Evolutionary conservation across 2,329 filamentous ascomycete species (phyloP).

Genomic region (Aphanoascus verrucosus): DNA sequence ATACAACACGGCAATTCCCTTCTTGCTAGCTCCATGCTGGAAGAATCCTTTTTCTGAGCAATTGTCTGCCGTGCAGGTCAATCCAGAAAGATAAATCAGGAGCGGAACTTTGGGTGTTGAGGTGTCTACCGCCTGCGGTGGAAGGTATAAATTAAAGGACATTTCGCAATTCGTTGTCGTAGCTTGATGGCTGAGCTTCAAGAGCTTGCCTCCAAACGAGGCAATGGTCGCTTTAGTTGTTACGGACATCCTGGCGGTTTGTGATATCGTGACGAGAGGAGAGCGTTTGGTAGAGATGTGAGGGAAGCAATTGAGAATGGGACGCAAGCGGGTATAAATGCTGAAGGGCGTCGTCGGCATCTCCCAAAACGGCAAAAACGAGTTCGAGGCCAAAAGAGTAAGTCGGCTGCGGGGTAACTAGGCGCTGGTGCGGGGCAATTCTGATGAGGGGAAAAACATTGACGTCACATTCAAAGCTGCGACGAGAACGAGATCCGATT

Average conservation of each 20-base stretch:
- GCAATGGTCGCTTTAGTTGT: slow-evolving; percentile 80
- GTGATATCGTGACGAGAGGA: neutral
- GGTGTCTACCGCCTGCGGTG: slow-evolving; percentile 51
- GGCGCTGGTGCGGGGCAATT: neutral
- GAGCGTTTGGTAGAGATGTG: too few species aligned
- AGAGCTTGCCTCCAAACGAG: slow-evolving; percentile 85
- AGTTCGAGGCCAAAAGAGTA: too few species aligned
- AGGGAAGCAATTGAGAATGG: neutral
- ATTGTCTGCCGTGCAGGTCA: slow-evolving; percentile 87
- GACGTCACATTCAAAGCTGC: too few species aligned
- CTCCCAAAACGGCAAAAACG: slow-evolving; percentile 3
- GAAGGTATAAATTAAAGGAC: slow-evolving; percentile 86
- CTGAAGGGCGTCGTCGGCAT: neutral
- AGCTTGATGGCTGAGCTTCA: slow-evolving; percentile 85
- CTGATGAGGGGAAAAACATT: neutral
- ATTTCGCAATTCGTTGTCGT: slow-evolving; percentile 73
- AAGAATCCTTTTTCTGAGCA: slow-evolving; percentile 76
- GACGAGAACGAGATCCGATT: too few species aligned
- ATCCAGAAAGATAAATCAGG: slow-evolving; percentile 82
- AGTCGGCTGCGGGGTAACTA: neutral
- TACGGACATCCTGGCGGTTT: slow-evolving; percentile 56
- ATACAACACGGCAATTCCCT: slow-evolving; percentile 84
- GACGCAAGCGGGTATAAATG: neutral
- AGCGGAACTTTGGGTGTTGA: slow-evolving; percentile 60
- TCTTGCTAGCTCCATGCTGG: slow-evolving; percentile 66